Percentiles rank a stretch among this genome's conserved stretches.
These are phyloP conservation scores for Phytophthora fragariaefolia DNA, from an alignment of 352 stramenopile genomes.

Conservation along the genomic window DNA sequence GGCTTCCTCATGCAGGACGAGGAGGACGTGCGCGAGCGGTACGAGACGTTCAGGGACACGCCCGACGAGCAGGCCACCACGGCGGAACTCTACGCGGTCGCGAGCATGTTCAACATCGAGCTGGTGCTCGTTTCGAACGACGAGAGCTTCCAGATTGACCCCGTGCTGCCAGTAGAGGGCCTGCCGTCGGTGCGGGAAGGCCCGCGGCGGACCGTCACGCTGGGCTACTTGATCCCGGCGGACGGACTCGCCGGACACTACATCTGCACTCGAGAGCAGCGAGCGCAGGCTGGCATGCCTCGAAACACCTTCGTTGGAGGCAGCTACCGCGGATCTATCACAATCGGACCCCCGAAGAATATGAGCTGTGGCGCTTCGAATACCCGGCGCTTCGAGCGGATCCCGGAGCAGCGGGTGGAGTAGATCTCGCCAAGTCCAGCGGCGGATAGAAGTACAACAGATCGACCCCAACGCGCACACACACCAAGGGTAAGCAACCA, in stretches of 20 bases:
- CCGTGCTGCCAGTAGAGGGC: conserved; percentile 67
- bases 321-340: conserved; percentile 79
- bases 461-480: conserved; percentile 14
- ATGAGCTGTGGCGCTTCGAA: conserved; percentile 49
- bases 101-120: conserved; percentile 87
- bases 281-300: conserved; percentile 43
- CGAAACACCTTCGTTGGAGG: conserved; percentile 75
- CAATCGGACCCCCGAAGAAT: conserved; percentile 70
- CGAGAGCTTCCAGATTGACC: conserved; percentile 82
- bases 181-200: conserved; percentile 68
- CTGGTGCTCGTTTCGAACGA: conserved; percentile 86
- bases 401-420: conserved; percentile 71
- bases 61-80: conserved; percentile 83
- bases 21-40: conserved; percentile 75
- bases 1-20: conserved; percentile 77
- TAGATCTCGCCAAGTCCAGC: conserved; percentile 27
- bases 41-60: conserved; percentile 73
- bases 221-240: conserved; percentile 77
- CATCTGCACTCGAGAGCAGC: conserved; percentile 76
- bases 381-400: conserved; percentile 63
- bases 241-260: conserved; percentile 80
- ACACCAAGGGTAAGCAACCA: conserved; percentile 24
- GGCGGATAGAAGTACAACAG: conserved; percentile 33
- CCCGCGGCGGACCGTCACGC: conserved; percentile 56
- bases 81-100: conserved; percentile 75